phyloP scores from a whole-genome alignment of 2,329 filamentous ascomycete species.

The Diaporthe sp. region DNA sequence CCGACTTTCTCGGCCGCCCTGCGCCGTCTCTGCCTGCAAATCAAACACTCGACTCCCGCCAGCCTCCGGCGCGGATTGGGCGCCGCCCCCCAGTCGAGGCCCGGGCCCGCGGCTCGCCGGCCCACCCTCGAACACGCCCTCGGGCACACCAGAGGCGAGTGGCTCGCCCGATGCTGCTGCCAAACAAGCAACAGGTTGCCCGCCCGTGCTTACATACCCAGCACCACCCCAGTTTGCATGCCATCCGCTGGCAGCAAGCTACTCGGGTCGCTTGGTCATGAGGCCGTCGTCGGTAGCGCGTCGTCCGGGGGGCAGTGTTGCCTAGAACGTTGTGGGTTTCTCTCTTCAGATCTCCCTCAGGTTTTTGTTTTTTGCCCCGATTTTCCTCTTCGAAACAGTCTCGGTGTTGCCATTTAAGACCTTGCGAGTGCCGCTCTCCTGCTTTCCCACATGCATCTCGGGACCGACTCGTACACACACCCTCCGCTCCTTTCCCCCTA shows the following conservation, averaged over 20 bases:
- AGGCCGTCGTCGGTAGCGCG: slow-evolving; percentile 17
- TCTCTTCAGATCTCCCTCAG: slow-evolving; percentile 6
- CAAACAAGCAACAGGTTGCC: slow-evolving; percentile 15
- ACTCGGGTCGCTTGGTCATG: not conserved
- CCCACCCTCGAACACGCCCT: slow-evolving; percentile 29
- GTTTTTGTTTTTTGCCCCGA: slow-evolving; percentile 9
- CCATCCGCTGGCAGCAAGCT: not conserved
- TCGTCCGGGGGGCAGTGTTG: slow-evolving; percentile 27
- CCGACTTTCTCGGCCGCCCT: slow-evolving; percentile 26
- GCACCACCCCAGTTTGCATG: not conserved
- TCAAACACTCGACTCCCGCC: slow-evolving; percentile 7
- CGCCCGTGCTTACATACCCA: not conserved
- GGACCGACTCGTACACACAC: slow-evolving; percentile 13
- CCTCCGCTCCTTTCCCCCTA: not conserved
- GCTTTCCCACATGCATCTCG: not conserved
- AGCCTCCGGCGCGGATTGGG: not conserved
- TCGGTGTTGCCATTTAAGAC: slow-evolving; percentile 21
- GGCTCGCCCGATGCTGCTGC: slow-evolving; percentile 14
- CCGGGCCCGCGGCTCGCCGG: slow-evolving; percentile 6
- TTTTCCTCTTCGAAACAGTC: slow-evolving; percentile 2
- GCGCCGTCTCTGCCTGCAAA: slow-evolving; percentile 25
- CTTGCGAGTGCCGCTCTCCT: slow-evolving; percentile 1
- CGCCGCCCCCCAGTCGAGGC: not conserved
- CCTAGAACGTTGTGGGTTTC: slow-evolving; percentile 33
- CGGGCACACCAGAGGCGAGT: slow-evolving; percentile 3